These are phyloP conservation scores for Penicillium antarcticum DNA, from an alignment of 495 filamentous ascomycete species.

Conservation along the genomic window DNA sequence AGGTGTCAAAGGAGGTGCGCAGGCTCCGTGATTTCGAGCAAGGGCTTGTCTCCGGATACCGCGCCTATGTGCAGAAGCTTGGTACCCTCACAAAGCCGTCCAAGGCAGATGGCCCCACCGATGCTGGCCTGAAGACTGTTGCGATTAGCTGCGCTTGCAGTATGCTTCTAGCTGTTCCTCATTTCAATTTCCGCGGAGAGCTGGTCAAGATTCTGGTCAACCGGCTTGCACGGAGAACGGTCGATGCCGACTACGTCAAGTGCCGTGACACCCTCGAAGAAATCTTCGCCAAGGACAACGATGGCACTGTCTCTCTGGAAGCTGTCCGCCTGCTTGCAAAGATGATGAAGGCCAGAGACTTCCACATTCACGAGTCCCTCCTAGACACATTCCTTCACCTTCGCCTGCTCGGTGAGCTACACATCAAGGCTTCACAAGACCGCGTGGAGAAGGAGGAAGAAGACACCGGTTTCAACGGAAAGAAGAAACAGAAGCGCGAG, in stretches of 20 bases:
- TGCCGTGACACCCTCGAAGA: constrained; percentile 77
- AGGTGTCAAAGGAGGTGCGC: constrained; percentile 88
- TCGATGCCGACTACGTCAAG: constrained; percentile 71
- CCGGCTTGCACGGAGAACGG: constrained; percentile 65
- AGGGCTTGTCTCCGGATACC: constrained; percentile 74
- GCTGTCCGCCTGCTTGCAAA: constrained; percentile 80
- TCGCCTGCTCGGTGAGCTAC: constrained; percentile 82
- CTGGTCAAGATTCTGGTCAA: constrained; percentile 81
- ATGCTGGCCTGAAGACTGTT: constrained; percentile 54
- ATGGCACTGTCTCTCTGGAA: constrained; percentile 83
- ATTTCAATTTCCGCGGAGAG: constrained; percentile 94
- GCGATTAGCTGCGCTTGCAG: constrained; percentile 83
- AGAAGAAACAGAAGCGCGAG: constrained; percentile 74
- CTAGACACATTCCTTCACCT: constrained; percentile 90
- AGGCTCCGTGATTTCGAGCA: constrained; percentile 80
- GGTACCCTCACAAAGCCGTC: constrained; percentile 55
- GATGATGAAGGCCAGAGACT: constrained; percentile 88
- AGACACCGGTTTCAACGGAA: constrained; percentile 35
- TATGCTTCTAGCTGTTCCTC: constrained; percentile 74
- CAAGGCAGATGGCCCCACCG: constrained; percentile 31
- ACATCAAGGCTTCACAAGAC: constrained; percentile 73
- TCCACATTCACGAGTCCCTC: constrained; percentile 75
- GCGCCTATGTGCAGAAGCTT: constrained; percentile 75
- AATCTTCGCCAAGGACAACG: constrained; percentile 82
- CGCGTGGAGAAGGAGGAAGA: constrained; percentile 59